Conservation (phyloP, 345 rosid genomes). For the Citrus cavaleriei region DNA sequence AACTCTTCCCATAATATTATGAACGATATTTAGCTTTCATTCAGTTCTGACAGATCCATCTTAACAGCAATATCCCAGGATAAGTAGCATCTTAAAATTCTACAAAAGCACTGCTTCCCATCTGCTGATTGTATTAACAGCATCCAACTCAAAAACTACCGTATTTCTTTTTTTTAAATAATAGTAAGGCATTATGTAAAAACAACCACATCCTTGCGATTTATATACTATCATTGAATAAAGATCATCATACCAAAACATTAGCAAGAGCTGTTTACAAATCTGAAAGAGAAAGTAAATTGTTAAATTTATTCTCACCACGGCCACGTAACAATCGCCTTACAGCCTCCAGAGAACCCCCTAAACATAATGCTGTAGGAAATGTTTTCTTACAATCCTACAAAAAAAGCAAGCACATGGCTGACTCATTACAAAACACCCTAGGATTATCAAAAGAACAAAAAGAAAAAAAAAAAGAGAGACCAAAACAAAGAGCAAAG, state of each 20-base stretch:
- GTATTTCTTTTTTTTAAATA: neutral
- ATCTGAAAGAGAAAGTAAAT: neutral
- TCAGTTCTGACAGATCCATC: neutral
- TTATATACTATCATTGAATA: neutral
- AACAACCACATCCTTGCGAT: neutral
- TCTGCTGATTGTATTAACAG: neutral
- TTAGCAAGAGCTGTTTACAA: neutral
- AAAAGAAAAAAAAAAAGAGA: neutral
- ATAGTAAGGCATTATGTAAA: neutral
- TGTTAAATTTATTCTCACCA: constrained; percentile 46
- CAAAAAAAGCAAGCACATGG: constrained; percentile 12
- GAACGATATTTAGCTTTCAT: neutral
- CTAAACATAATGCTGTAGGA: constrained; percentile 77
- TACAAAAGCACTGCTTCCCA: neutral
- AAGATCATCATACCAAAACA: neutral
- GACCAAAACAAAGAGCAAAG: neutral
- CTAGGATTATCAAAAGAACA: neutral
- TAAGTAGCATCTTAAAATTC: neutral
- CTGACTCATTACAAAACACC: neutral
- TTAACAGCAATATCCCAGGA: neutral
- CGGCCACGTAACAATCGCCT: constrained; percentile 54
- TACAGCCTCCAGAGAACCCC: constrained; percentile 76
- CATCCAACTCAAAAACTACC: neutral
- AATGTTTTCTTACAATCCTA: constrained; percentile 88
- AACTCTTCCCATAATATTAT: neutral